A percentile compares a stretch with the other conserved stretches of the same genome.
Evolutionary conservation across 139 green algal genomes (phyloP).

Genomic region (Haematococcus lacustris): DNA sequence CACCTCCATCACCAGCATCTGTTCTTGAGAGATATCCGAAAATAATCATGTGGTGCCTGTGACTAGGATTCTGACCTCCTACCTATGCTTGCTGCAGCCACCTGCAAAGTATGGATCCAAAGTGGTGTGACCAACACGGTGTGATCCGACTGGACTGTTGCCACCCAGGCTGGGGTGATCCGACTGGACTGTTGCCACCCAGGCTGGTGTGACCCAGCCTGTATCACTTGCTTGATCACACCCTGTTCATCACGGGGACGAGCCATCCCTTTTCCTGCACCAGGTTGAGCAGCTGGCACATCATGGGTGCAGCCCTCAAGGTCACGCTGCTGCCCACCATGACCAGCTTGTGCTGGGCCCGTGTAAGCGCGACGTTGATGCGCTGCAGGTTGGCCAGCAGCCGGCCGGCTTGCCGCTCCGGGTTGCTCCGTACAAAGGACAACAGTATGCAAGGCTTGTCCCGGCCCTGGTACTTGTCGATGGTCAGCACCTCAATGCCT

Average conservation of each 20-base stretch:
- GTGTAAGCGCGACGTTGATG: conserved; percentile 91
- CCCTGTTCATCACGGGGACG: background rate
- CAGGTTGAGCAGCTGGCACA: conserved; percentile 14
- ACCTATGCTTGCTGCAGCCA: too few species aligned
- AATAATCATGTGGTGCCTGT: too few species aligned
- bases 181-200: too few species aligned
- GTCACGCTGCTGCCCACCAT: conserved; percentile 61
- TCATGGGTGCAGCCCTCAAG: conserved; percentile 18
- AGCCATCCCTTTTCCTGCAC: background rate
- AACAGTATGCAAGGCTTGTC: conserved; percentile 73
- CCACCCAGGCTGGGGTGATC: too few species aligned
- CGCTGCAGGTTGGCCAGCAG: conserved; percentile 80
- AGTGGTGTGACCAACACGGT: too few species aligned
- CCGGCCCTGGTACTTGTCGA: conserved; percentile 82
- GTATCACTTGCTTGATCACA: background rate
- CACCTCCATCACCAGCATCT: too few species aligned
- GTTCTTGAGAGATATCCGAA: too few species aligned
- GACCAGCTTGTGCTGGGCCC: conserved; percentile 75
- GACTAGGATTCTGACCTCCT: too few species aligned
- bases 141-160: too few species aligned
- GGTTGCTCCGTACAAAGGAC: conserved; percentile 70
- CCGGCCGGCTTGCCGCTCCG: conserved; percentile 11
- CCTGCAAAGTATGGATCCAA: too few species aligned
- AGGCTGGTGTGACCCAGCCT: background rate
- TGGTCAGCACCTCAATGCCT: conserved; percentile 69